Evolutionary conservation across 768 basidiomycete genomes (phyloP).

Genomic region (Mycena kentingensis): DNA sequence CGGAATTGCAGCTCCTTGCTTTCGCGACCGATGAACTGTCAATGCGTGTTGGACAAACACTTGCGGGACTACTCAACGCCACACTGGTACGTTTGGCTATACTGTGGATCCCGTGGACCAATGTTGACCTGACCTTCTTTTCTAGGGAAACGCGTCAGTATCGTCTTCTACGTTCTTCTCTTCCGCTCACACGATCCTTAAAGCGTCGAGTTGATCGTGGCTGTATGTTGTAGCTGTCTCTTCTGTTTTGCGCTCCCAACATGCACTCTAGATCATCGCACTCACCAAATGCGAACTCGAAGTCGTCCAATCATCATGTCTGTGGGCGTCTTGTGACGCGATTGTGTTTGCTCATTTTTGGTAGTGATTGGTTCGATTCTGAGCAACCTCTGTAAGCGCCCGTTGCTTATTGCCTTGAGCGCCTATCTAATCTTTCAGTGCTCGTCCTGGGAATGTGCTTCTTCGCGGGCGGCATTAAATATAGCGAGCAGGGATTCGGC

Average conservation of each 20-base stretch:
- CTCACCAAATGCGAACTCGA: conserved; percentile 57
- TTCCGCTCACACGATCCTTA: conserved; percentile 18
- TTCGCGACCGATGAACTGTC: conserved; percentile 89
- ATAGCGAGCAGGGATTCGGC: conserved; percentile 79
- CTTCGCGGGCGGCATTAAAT: conserved; percentile 79
- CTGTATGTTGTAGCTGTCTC: conserved; percentile 56
- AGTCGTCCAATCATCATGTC: conserved; percentile 82
- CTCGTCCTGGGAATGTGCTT: conserved; percentile 90
- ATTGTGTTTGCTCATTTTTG: conserved; percentile 18
- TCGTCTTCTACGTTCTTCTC: conserved; percentile 35
- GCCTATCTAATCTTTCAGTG: conserved; percentile 41
- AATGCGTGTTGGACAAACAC: conserved; percentile 77
- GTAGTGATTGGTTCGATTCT: conserved; percentile 86
- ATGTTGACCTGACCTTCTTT: conserved; percentile 2
- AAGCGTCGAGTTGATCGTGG: conserved; percentile 74
- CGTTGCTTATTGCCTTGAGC: background rate
- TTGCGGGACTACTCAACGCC: conserved; percentile 84
- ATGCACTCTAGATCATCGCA: conserved; percentile 46
- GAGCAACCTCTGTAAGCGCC: conserved; percentile 72
- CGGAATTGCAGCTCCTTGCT: conserved; percentile 56
- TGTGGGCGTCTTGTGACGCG: conserved; percentile 31
- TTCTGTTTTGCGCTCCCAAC: conserved; percentile 1
- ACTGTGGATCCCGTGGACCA: conserved; percentile 1
- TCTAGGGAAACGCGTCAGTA: conserved; percentile 53
- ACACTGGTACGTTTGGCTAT: conserved; percentile 57